Base-by-base conservation (phyloP, 2,329 filamentous ascomycete species). In the Sclerotinia nivalis region DNA sequence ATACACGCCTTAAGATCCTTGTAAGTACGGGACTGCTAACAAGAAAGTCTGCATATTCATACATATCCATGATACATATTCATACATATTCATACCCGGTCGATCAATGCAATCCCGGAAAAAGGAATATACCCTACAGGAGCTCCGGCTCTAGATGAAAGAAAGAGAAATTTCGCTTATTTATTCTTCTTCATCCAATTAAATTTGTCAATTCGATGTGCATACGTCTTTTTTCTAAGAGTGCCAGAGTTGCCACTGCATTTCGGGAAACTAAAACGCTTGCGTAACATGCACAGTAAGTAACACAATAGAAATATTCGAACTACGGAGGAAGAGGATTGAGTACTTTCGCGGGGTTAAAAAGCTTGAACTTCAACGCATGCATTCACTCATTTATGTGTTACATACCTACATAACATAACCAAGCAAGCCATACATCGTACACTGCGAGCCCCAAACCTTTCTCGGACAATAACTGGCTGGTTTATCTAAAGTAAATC, bases 21-120 rank as follows among this genome's bases (percentile, higher is more conserved):
- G 61, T 64, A n/a, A 52, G n/a, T 15, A n/a, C 61, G 61, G 61
- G 47, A 64, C 2, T 28, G 61, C 31, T 22, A 56, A 56, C 12
- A 6, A 25, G n/a, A 64, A 34, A 64, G 22, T 64, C 15, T 62
- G 28, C 28, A 50, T 62, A 7, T 25, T 28, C 10, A 59, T 43
- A 40, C 4, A 4, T 43, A 43, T 43, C 12, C 4, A 40, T 40
- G 1, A 18, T 43, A 43, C 15, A 43, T 15, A 43, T 43, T 15
- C 5, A 43, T 6, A 13, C 15, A 45, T 49, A 49, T 56, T n/a
- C 31, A 22, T 56, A 56, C 60, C 60, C 31, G n/a, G 60, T 52
- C 47, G 47, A 64, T 52, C 61, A 52, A 64, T 15, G 28, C 47
- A 4, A 52, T 52, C 31, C 47, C 34, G n/a, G 61, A 34, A 40